These are phyloP conservation scores for Verticillium nubilum DNA, from an alignment of 2,329 filamentous ascomycete species.

Conservation along the genomic window DNA sequence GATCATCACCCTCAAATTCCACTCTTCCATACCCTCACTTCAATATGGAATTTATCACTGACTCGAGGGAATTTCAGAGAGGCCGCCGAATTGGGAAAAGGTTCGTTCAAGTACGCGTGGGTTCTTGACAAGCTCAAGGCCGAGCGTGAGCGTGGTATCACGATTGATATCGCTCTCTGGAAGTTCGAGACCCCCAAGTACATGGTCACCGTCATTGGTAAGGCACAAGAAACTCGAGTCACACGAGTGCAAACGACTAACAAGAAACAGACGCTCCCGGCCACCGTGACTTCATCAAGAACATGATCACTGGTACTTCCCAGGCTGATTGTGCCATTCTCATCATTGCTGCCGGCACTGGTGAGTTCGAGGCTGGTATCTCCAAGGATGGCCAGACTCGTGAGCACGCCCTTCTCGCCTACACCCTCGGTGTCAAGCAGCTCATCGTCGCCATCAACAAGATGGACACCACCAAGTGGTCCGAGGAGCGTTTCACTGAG, in stretches of 20 bases:
- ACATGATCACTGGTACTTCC: slow-evolving; percentile 99
- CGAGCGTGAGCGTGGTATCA: slow-evolving; percentile 99
- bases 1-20: too few relatives aligned
- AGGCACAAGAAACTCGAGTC: slow-evolving; percentile 29
- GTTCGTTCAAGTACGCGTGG: slow-evolving; percentile 98
- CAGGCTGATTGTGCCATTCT: slow-evolving; percentile 99
- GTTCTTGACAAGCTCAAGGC: slow-evolving; percentile 99
- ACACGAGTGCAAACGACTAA: background rate
- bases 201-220: slow-evolving; percentile 96
- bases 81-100: slow-evolving; percentile 98
- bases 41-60: too few relatives aligned
- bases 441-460: slow-evolving; percentile 99
- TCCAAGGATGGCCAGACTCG: slow-evolving; percentile 99
- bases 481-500: slow-evolving; percentile 92
- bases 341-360: slow-evolving; percentile 99
- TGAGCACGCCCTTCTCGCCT: slow-evolving; percentile 99
- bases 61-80: too few relatives aligned
- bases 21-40: slow-evolving; percentile 1
- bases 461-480: slow-evolving; percentile 99
- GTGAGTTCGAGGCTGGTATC: slow-evolving; percentile 99
- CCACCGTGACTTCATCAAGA: slow-evolving; percentile 99
- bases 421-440: slow-evolving; percentile 99
- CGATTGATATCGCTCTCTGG: slow-evolving; percentile 99
- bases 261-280: slow-evolving; percentile 73
- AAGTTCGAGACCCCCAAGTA: slow-evolving; percentile 99